Conservation (phyloP, 495 filamentous ascomycete genomes). For the Daldinia caldariorum region DNA sequence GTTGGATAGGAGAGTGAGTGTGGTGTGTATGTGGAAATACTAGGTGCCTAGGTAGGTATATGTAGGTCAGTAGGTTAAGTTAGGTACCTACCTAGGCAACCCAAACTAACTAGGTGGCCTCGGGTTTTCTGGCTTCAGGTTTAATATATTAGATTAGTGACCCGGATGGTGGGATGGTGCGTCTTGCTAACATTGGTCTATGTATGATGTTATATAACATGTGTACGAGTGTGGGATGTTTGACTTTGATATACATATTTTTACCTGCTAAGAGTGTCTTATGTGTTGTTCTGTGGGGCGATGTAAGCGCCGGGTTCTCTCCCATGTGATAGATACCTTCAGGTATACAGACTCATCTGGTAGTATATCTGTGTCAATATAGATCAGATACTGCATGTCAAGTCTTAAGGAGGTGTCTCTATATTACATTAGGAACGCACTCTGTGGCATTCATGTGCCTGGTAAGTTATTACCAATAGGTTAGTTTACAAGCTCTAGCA, state of each 20-base stretch:
- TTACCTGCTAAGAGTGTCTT: neutral
- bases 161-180: neutral
- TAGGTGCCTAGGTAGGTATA: no score
- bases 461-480: no score
- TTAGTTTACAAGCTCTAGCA: no score
- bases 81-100: no score
- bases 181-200: neutral
- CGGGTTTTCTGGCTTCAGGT: neutral
- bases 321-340: neutral
- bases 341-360: neutral
- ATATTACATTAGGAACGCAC: no score
- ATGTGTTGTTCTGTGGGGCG: conserved; percentile 3
- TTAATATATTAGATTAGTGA: neutral
- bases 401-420: no score
- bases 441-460: no score
- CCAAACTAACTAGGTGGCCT: neutral
- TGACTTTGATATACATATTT: neutral
- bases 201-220: no score
- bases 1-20: neutral
- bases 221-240: neutral
- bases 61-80: no score
- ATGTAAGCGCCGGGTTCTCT: neutral
- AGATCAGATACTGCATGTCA: no score
- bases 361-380: neutral
- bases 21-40: neutral